A percentile compares a stretch with the other conserved stretches of the same genome.
These are phyloP conservation scores for Paratinospora sagittata DNA, from an alignment of 164 flowering plant species.

Conservation along the genomic window DNA sequence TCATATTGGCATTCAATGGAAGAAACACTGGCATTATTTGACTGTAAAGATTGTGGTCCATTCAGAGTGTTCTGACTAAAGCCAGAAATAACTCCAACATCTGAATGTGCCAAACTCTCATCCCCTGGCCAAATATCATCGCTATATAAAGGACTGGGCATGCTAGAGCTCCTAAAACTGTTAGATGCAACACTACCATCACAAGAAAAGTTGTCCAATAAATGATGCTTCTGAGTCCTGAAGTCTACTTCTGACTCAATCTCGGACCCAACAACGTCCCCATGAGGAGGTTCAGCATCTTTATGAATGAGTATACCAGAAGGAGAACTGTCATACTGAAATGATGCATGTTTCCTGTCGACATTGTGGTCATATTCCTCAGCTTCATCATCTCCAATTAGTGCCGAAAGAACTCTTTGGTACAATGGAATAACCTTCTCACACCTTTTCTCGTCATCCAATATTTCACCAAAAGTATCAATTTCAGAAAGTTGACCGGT, in stretches of 20 bases:
- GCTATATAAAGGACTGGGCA: constrained; percentile 20
- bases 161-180: constrained; percentile 24
- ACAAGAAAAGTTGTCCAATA: constrained; percentile 31
- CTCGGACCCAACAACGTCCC: constrained; percentile 29
- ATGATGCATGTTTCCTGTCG: constrained; percentile 29
- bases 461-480: constrained; percentile 23
- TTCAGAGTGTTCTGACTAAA: constrained; percentile 25
- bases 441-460: constrained; percentile 28
- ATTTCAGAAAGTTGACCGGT: constrained; percentile 23
- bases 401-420: constrained; percentile 78
- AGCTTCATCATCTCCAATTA: constrained; percentile 66
- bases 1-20: constrained; percentile 45
- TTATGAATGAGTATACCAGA: constrained; percentile 20
- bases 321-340: constrained; percentile 32
- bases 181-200: constrained; percentile 42
- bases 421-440: constrained; percentile 50
- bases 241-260: constrained; percentile 27
- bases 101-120: constrained; percentile 26
- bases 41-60: constrained; percentile 25
- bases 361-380: constrained; percentile 43
- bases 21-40: constrained; percentile 26
- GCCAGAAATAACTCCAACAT: constrained; percentile 26
- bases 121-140: constrained; percentile 37
- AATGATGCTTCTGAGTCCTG: constrained; percentile 22
- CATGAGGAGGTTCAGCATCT: constrained; percentile 29